A percentile compares a stretch with the other conserved stretches of the same genome.
These are phyloP conservation scores for Beauveria asiatica DNA, from an alignment of 2,329 filamentous ascomycete genomes.

Conservation along the genomic window DNA sequence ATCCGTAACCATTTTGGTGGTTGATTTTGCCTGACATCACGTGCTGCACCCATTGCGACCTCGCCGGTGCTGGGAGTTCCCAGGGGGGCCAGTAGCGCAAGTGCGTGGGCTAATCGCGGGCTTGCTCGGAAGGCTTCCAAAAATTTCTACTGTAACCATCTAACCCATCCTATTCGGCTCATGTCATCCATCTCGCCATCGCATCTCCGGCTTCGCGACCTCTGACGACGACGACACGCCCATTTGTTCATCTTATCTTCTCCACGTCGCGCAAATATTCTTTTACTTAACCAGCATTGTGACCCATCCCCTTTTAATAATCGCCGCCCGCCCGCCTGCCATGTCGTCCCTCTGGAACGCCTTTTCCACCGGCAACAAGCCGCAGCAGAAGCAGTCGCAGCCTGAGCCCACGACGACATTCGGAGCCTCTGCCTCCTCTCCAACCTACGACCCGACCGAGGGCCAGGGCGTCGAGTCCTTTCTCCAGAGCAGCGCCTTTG, in stretches of 20 bases:
- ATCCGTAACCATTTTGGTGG: not conserved
- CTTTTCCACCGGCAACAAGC: conserved; percentile 51
- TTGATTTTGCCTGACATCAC: not conserved
- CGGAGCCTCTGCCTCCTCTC: conserved; percentile 43
- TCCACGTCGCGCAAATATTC: not conserved
- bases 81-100: not conserved
- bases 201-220: not conserved
- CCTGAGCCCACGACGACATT: conserved; percentile 26
- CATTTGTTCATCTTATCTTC: not conserved
- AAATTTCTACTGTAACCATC: conserved; percentile 7
- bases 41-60: not conserved
- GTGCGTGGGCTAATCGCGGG: not conserved
- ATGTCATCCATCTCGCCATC: conserved; percentile 1
- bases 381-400: conserved; percentile 27
- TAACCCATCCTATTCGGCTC: not conserved
- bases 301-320: conserved; percentile 6
- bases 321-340: conserved; percentile 13
- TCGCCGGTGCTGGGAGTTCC: not conserved
- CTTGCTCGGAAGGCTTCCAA: conserved; percentile 8
- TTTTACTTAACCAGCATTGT: not conserved
- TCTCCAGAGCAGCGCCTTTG: conserved; percentile 64
- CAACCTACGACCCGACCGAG: conserved; percentile 61
- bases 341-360: conserved; percentile 56
- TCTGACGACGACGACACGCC: not conserved
- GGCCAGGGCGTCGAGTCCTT: conserved; percentile 81